Base-by-base conservation (phyloP, 2,329 filamentous ascomycete species). In the Septoria petroselini region DNA sequence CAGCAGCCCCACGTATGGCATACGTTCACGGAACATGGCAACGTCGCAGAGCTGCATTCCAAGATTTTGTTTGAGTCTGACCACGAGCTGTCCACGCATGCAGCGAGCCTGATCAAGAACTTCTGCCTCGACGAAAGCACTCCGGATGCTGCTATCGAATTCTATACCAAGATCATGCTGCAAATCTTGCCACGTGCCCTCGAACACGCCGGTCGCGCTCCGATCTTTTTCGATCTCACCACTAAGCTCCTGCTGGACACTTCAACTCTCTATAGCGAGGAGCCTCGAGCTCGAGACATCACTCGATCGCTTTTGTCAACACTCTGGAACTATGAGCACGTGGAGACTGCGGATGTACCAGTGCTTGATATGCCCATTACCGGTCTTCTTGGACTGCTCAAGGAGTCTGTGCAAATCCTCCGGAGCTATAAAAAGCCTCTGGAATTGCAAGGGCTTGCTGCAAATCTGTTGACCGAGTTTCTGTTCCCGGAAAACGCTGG, bases 331-430 rank as follows among this genome's bases (percentile, higher is more conserved):
- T 59, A 65, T 30, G 29, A 53, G 9, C 63, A 66, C 37, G 38
- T 30, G 7, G 65, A 66, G 46, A 41, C 55, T 25, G 50, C 56
- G 7, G 57, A 59, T 15, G 41, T 58, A 17, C 56, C 60, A 1
- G 29, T 62, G 9, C 19, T 50, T 7, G 65, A 67, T 42, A 21
- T 50, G 11, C 53, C 54, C 3, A 53, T 66, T 18, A 21, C 40
- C 6, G 63, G 63, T 5, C 65, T 76, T 17, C 66, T 72, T 2
- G 68, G 65, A 30, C 62, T 76, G 21, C 59, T 76, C 12, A 56
- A 61, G 8, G 67, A 59, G 41, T 69, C 70, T 33, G 43, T 65
- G 9, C 47, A 43, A 5, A 41, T 59, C 5, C 45, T 66, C 14
- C 63, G 59, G 42, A 59, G 54, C 34, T 62, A 61, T 43, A 65